Base-by-base conservation (phyloP, 2,329 filamentous ascomycete genomes). In the Daldinia eschscholtzii region DNA sequence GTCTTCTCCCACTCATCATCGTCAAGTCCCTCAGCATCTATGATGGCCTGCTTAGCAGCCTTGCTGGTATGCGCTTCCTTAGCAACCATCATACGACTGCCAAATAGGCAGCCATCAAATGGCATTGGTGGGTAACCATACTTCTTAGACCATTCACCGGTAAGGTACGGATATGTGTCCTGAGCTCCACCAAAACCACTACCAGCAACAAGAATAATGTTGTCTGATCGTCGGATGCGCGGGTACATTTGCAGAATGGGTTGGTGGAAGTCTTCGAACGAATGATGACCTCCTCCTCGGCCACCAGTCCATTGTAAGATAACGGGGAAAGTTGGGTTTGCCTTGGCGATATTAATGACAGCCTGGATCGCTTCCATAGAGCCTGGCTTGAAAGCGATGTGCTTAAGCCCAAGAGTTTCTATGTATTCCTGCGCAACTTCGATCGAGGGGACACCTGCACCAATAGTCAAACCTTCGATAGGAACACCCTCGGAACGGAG, bases 381-480 rank as follows among this genome's bases (percentile, higher is more conserved):
- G 67, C 94, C 94, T 33, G 94, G 94, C 85, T 98, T 98, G 87
- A 98, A 97, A 30, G 91, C 87, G 74, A 98, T 97, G 81, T 97
- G 93, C 84, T 97, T 97, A 67, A 98, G 87, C 12, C 93, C 94
- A 12, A 98, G 87, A 0, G 94, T 98, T 81, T 94, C 88, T 73
- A 98, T 97, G 81, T 97, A 98, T 78, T 97, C 93, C 76, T 96
- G 92, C 23, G 94, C 93, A 66, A 97, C 92, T 79, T 97, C 94
- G 64, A 97, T 93, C 0, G 94, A 97, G 4, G 94, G 94, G 7
- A 98, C 94, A 83, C 94, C 94, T 18, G 94, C 94, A 78, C 94
- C 94, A 71, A 98, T 97, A 28, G 94, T 96, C 48, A 98, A 85
- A 78, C 94, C 94, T 79, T 97, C 93, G 67, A 98, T 96, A 0